Base-by-base conservation (phyloP, 1,284 basidiomycete species). In the Peniophora sp. region DNA sequence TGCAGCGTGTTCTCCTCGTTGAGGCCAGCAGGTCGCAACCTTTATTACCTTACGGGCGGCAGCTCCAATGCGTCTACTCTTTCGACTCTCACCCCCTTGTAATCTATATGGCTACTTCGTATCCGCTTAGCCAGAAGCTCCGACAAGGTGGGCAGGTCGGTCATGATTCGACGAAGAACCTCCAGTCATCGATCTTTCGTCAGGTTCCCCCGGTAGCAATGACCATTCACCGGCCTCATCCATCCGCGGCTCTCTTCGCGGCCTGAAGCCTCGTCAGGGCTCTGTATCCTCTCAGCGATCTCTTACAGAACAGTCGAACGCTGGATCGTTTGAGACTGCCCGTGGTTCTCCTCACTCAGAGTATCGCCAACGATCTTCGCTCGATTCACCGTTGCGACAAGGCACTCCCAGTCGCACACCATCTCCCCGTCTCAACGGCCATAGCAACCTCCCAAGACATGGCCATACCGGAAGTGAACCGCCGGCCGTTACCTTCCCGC, bases 221-320 rank as follows among this genome's bases (percentile, higher is more conserved):
- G 27, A 32, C 27, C 27, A 32, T 45, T 45, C 43, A 20, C 43
- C 43, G 14, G 18, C 43, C 14, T 24, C 43, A 15, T 45, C 43
- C 14, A 20, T 45, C 17, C 43, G 23, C 10, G 43, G 22, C 14
- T 14, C 43, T 45, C 20, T 45, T 20, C 43, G 43, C 43, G 37
- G n/a, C n/a, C n/a, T n/a, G n/a, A 41, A 41, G 37, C 37, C 6
- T 5, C 15, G 43, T 9, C 20, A 22, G 12, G 43, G 43, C 18
- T 45, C 43, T 24, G 43, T 45, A 14, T 45, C 43, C 12, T 45
- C 43, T n/a, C 43, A 45, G 43, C 43, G 43, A n/a, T 45, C 43
- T 24, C 43, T 45, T 9, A 22, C 20, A 5, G 43, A 22, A 20
- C 43, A 24, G 18, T n/a, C 43, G 9, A 41, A 22, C 39, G n/a